Evolutionary conservation across 805 yeast species (phyloP).

Genomic region (Saccharomycopsis sp.): DNA sequence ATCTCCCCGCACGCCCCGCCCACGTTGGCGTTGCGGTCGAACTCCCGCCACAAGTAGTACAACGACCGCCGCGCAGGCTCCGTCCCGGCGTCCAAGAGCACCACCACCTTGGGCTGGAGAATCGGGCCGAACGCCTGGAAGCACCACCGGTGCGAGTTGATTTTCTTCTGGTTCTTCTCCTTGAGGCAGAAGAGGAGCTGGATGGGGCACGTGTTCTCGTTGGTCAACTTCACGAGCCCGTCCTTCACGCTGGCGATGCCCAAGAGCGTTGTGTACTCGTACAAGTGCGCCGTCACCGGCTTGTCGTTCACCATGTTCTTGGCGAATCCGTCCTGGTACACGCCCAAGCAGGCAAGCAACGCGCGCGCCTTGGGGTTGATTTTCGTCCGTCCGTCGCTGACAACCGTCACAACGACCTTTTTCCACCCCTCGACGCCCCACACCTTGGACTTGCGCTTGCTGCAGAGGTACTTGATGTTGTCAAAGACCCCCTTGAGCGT

Average conservation of each 20-base stretch:
- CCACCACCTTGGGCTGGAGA: constrained; percentile 75
- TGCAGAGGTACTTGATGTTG: constrained; percentile 69
- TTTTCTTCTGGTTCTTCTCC: constrained; percentile 83
- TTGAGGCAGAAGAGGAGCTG: constrained; percentile 86
- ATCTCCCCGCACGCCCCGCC: constrained; percentile 99
- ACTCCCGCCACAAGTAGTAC: constrained; percentile 84
- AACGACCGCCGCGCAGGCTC: constrained; percentile 81
- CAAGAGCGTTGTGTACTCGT: constrained; percentile 89
- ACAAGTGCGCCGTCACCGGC: constrained; percentile 79
- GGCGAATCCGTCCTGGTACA: constrained; percentile 94
- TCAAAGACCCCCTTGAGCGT: constrained; percentile 89
- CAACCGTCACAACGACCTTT: constrained; percentile 80
- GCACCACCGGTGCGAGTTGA: constrained; percentile 96
- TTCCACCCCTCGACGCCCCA: constrained; percentile 99
- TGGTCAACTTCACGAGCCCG: constrained; percentile 70
- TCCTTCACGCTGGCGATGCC: constrained; percentile 74
- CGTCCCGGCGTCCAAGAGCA: constrained; percentile 90
- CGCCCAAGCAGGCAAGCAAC: constrained; percentile 79
- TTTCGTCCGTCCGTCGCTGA: constrained; percentile 87
- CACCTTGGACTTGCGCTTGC: constrained; percentile 63
- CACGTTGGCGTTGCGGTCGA: constrained; percentile 64
- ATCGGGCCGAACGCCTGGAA: constrained; percentile 87
- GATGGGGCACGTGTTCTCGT: constrained; percentile 89
- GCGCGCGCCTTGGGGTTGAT: constrained; percentile 76
- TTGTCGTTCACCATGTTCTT: constrained; percentile 83